Evolutionary conservation across 495 filamentous ascomycete species (phyloP).

Genomic region (Aspergillus hancockii): DNA sequence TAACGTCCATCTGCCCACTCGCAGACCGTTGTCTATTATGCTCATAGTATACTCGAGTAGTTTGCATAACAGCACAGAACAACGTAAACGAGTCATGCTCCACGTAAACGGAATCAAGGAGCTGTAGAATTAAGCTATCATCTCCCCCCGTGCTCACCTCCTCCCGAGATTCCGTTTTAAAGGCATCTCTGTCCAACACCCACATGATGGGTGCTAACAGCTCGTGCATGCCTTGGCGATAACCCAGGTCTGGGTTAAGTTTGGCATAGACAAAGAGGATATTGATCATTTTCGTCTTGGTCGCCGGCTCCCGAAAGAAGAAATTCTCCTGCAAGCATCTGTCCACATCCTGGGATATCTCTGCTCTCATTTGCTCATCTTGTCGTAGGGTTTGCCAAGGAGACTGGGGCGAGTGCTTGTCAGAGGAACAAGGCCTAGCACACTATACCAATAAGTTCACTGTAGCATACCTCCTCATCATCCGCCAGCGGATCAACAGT

Average conservation of each 20-base stretch:
- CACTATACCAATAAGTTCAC: constrained; percentile 3
- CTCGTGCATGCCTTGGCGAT: constrained; percentile 98
- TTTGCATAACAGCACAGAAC: constrained; percentile 84
- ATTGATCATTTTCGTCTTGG: constrained; percentile 82
- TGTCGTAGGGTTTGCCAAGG: constrained; percentile 83
- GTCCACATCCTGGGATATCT: constrained; percentile 95
- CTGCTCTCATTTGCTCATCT: constrained; percentile 80
- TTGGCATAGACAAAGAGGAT: constrained; percentile 94
- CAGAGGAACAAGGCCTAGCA: constrained; percentile 31
- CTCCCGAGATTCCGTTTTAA: constrained; percentile 45
- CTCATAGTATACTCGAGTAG: constrained; percentile 85
- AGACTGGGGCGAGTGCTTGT: constrained; percentile 62
- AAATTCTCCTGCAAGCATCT: constrained; percentile 88
- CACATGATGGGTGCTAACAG: constrained; percentile 88
- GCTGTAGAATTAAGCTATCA: constrained; percentile 56
- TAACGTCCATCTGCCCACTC: constrained; percentile 50
- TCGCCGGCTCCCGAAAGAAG: constrained; percentile 78
- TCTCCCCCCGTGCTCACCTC: constrained; percentile 22
- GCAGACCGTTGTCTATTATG: constrained; percentile 43
- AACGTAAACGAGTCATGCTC: constrained; percentile 91
- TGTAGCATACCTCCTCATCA: constrained; percentile 67
- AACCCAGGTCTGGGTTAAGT: constrained; percentile 82
- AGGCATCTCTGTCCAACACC: constrained; percentile 81
- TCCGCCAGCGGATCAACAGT: constrained; percentile 83
- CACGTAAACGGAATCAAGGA: constrained; percentile 69